These are phyloP conservation scores for Hibiscus mutabilis DNA, from an alignment of 345 rosid genomes.

Conservation along the genomic window DNA sequence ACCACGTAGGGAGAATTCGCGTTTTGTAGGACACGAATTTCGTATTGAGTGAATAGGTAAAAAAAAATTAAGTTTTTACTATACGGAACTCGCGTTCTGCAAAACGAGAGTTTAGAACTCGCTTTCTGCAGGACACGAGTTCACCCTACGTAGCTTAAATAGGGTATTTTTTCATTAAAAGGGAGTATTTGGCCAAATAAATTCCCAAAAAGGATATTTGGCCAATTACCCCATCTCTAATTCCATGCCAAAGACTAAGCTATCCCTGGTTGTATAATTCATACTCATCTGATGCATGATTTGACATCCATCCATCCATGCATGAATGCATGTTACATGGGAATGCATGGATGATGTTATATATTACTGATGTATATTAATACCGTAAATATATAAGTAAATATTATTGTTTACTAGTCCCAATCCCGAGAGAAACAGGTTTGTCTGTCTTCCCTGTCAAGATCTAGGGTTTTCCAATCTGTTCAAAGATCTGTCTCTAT, in stretches of 20 bases:
- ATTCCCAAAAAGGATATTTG: too few species aligned
- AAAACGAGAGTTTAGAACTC: too few species aligned
- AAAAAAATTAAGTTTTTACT: too few species aligned
- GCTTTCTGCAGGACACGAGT: too few species aligned
- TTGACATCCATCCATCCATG: background rate
- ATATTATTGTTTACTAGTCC: constrained; percentile 32
- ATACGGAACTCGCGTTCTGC: too few species aligned
- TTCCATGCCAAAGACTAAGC: background rate
- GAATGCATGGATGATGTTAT: background rate
- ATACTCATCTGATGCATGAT: background rate
- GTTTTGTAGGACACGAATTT: too few species aligned
- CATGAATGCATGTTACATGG: background rate
- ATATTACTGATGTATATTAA: background rate
- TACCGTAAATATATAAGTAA: constrained; percentile 18
- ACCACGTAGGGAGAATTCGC: too few species aligned
- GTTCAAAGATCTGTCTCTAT: constrained; percentile 8
- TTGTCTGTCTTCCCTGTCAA: constrained; percentile 29
- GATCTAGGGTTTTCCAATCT: constrained; percentile 44
- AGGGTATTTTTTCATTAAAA: too few species aligned
- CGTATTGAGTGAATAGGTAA: too few species aligned
- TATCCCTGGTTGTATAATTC: background rate
- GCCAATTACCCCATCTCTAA: too few species aligned
- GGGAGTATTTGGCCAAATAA: too few species aligned
- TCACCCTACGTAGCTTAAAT: too few species aligned
- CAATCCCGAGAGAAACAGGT: constrained; percentile 19